Base-by-base conservation (phyloP, 2,329 filamentous ascomycete genomes). In the Waltergamsia citrina region DNA sequence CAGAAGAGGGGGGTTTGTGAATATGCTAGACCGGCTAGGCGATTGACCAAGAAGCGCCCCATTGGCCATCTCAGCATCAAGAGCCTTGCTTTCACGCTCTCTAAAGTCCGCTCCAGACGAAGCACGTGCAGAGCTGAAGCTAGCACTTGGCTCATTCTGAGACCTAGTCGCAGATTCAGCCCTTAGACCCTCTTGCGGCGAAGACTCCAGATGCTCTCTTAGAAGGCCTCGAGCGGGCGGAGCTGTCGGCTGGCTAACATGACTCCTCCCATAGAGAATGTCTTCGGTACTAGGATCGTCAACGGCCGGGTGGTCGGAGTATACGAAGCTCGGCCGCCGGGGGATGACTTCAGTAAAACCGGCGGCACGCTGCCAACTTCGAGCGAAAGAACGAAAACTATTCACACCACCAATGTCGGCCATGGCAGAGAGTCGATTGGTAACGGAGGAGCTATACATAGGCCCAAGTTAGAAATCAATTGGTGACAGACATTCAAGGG, bases 381-480 rank as follows among this genome's bases (percentile, higher is more conserved):
- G 76, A 29, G 88, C 85, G 53, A 96, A 96, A 49, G 88, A 94
- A 50, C 92, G 81, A 48, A 96, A 83, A 57, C 85, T 93, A 65
- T 96, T 96, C 40, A 88, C 81, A 33, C 90, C 90, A 43, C 90
- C 92, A 31, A 85, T 80, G 40, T 94, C 79, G 44, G 71, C 67
- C 35, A 81, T 53, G 34, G 67, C 64, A 18, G 71, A 60, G 23
- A 84, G 56, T 22, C 68, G 67, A 41, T 71, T 65, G 21, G 68
- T 70, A 25, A 74, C 62, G 6, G 75, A 80, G n/a, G 73, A 74
- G 39, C 74, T 78, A 41, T 16, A 23, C 12, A 10, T 8, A 21
- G 16, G 9, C 3, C 12, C 15, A 26, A 16, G 10, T n/a, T 28
- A 16, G 18, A 15, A 7, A 15, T 18, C n/a, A n/a, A n/a, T n/a